Conservation (phyloP, 768 basidiomycete genomes). For the Mycena capillaripes region DNA sequence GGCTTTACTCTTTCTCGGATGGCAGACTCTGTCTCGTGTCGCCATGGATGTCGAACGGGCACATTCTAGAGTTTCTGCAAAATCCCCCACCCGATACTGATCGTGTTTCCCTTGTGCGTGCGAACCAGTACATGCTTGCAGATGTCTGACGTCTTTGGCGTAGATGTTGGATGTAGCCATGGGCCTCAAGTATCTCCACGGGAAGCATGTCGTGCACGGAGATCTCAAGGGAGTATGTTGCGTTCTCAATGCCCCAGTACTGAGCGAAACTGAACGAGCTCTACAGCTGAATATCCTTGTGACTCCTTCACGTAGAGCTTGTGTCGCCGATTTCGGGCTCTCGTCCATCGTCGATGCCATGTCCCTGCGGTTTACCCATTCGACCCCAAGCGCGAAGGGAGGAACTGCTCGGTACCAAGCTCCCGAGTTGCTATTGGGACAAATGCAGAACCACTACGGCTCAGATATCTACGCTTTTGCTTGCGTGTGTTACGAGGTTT, state of each 20-base stretch:
- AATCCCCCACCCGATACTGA: slow-evolving; percentile 10
- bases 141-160: not conserved
- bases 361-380: slow-evolving; percentile 27
- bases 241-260: not conserved
- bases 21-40: slow-evolving; percentile 34
- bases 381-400: slow-evolving; percentile 18
- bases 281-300: slow-evolving; percentile 35
- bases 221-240: slow-evolving; percentile 38
- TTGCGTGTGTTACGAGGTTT: slow-evolving; percentile 32
- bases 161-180: slow-evolving; percentile 26
- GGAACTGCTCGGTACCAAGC: slow-evolving; percentile 31
- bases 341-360: slow-evolving; percentile 28
- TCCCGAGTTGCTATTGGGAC: slow-evolving; percentile 11
- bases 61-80: slow-evolving; percentile 24
- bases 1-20: slow-evolving; percentile 27
- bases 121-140: not conserved
- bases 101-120: slow-evolving; percentile 19
- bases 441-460: not conserved
- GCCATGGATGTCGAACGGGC: slow-evolving; percentile 22
- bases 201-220: slow-evolving; percentile 31
- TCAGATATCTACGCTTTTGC: slow-evolving; percentile 34
- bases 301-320: slow-evolving; percentile 34
- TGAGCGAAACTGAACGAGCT: not conserved
- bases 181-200: slow-evolving; percentile 32
- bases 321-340: slow-evolving; percentile 36